Evolutionary conservation across 768 basidiomycete genomes (phyloP).

Genomic region (Leccinellum albellum): DNA sequence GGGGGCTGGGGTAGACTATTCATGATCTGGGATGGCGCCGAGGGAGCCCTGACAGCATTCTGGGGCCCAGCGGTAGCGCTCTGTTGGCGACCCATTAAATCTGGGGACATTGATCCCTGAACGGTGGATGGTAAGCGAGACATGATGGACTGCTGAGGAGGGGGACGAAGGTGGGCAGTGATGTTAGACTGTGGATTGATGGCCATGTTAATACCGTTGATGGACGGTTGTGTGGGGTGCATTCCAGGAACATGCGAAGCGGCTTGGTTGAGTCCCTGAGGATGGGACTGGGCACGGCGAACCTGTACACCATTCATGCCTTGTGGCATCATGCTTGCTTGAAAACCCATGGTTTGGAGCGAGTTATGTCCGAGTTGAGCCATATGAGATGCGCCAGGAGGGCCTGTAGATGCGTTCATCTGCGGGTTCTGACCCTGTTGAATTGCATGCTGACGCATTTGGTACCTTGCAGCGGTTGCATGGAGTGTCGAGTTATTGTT

Average conservation of each 20-base stretch:
- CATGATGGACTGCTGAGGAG: conserved; percentile 34
- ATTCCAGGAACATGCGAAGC: conserved; percentile 35
- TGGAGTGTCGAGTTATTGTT: conserved; percentile 21
- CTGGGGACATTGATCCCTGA: conserved; percentile 40
- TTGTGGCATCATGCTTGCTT: conserved; percentile 40
- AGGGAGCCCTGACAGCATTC: conserved; percentile 40
- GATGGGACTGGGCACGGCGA: conserved; percentile 59
- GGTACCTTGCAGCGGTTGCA: conserved; percentile 22
- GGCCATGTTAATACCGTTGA: conserved; percentile 39
- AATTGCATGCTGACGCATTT: conserved; percentile 36
- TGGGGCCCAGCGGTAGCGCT: conserved; percentile 39
- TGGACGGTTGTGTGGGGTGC: conserved; percentile 34
- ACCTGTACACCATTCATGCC: conserved; percentile 34
- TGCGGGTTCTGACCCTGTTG: conserved; percentile 38
- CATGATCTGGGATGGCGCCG: conserved; percentile 49
- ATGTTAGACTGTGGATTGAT: conserved; percentile 45
- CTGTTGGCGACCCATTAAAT: conserved; percentile 42
- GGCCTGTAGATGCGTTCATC: conserved; percentile 28
- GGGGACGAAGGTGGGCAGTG: conserved; percentile 33
- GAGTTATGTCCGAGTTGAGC: conserved; percentile 32
- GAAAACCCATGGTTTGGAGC: conserved; percentile 42
- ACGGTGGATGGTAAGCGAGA: conserved; percentile 31
- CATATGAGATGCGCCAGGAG: conserved; percentile 28
- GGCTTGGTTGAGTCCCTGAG: conserved; percentile 41
- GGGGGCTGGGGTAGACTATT: conserved; percentile 37